Base-by-base conservation (phyloP, 2,329 filamentous ascomycete species). In the Cadophora sp. region DNA sequence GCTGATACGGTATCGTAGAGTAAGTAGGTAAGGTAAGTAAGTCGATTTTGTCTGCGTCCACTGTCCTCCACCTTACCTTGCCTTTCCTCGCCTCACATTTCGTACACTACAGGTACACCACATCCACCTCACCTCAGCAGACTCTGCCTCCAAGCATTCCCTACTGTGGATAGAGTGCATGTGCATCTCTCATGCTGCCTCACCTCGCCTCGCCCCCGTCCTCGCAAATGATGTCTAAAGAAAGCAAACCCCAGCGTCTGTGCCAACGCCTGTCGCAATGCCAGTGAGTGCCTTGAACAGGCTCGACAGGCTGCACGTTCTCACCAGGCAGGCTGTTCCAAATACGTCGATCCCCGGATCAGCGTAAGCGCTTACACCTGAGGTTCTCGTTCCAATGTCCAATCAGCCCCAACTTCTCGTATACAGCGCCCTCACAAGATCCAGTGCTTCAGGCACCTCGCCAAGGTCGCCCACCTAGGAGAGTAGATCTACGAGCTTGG, bases 291-390 rank as follows among this genome's bases (percentile, higher is more conserved):
- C 55, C 20, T 20, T 56, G 50, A 9, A 27, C 55, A 58, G 20
- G 20, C 55, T 56, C 24, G 4, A 27, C 55, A 58, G 20, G 20
- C 55, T 20, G n/a, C 14, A 24, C 9, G 24, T 20, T 48, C n/a
- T 43, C 55, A 7, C 36, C 33, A 58, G 36, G 63, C 55, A 47
- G 58, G 55, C 61, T 62, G 64, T 66, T 64, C 63, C 66, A 62
- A 64, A 65, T 62, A 55, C 51, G 61, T 66, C 64, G 64, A 68
- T 64, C 64, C 64, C 67, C 67, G 59, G 67, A 68, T 68, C 63
- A 66, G 24, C 64, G 64, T 65, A 66, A 68, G 67, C 64, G 67
- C 67, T 68, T 68, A 65, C 61, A 58, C 30, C 36, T 39, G 48
- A 61, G 60, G 24, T 36, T 55, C 41, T 66, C 67, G 67, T 41